Evolutionary conservation across 495 filamentous ascomycete genomes (phyloP), one percentile per base, ranked within the genome.

Genomic region (Arthonia radiata): DNA sequence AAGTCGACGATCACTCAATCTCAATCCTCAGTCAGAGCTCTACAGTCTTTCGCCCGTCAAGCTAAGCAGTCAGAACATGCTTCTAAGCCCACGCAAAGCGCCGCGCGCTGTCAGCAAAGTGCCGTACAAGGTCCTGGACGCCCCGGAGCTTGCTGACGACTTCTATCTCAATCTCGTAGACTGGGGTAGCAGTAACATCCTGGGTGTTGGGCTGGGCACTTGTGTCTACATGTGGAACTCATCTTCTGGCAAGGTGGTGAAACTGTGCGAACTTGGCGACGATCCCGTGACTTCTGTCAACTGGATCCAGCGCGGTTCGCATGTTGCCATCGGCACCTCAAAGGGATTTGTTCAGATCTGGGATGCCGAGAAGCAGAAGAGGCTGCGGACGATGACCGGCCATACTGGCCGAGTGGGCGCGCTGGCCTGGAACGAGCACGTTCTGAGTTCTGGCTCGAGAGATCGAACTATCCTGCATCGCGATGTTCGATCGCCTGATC

Each of bases 221-320:
- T 83, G 76, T 27, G 86, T 97, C n/a, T 97, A 93, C 41, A 86
- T 94, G 76, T 97, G 86, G 82, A 89, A 91, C 41, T 81, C 81
- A 7, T 64, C 71, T 25, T 65, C 71, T 2, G 82, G 83, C 27
- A 55, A 67, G 18, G 86, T 94, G 10, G 86, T 73, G 23, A 89
- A 83, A 51, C 61, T 94, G 0, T 94, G 89, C 44, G 82, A 90
- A 23, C 59, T 97, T 7, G 69, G 71, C 34, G 82, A 91, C 38
- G 86, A 97, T 43, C 83, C 68, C 0, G 81, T 97, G 2, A 94
- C 86, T 6, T 91, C 79, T 36, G 86, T 97, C 12, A 89, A 67
- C 34, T 97, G 86, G 86, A 97, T 97, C 34, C 86, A 97, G 44
- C 52, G 71, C 32, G 86, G 86, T 15, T 89, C 81, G 0, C 89